Conservation (phyloP, 1,284 basidiomycete genomes). For the Ustilago vetiveriae region DNA sequence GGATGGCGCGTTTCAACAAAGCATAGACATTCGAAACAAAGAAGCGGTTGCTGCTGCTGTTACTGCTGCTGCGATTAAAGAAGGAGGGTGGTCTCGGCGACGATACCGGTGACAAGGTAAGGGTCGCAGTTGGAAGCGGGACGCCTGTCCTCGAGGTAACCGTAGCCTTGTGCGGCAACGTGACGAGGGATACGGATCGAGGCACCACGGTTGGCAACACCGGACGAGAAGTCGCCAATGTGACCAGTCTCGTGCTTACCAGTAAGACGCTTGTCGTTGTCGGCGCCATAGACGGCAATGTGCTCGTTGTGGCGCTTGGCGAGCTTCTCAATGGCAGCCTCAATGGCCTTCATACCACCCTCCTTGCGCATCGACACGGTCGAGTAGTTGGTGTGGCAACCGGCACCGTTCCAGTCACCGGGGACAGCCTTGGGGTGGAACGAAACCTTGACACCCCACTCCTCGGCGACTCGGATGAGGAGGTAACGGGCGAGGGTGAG, state of each 20-base stretch:
- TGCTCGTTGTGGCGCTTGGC: constrained; percentile 69
- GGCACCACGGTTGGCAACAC: constrained; percentile 94
- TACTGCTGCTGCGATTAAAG: constrained; percentile 13
- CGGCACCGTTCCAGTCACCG: constrained; percentile 99
- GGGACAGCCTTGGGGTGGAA: constrained; percentile 99
- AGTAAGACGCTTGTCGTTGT: constrained; percentile 66
- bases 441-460: constrained; percentile 93
- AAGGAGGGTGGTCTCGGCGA: constrained; percentile 84
- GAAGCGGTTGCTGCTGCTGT: neutral
- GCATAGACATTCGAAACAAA: constrained; percentile 7
- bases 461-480: constrained; percentile 75
- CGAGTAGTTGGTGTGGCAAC: constrained; percentile 73
- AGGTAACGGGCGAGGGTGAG: constrained; percentile 66
- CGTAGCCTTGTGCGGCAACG: constrained; percentile 88
- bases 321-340: constrained; percentile 81
- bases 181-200: constrained; percentile 80
- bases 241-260: constrained; percentile 83
- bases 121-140: constrained; percentile 92
- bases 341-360: constrained; percentile 87
- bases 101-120: constrained; percentile 73
- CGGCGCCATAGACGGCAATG: constrained; percentile 67
- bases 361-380: constrained; percentile 58
- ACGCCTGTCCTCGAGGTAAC: constrained; percentile 76
- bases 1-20: neutral
- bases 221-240: constrained; percentile 90